These are phyloP conservation scores for Haematococcus sp. DNA, from an alignment of 139 green algal genomes.

Conservation along the genomic window DNA sequence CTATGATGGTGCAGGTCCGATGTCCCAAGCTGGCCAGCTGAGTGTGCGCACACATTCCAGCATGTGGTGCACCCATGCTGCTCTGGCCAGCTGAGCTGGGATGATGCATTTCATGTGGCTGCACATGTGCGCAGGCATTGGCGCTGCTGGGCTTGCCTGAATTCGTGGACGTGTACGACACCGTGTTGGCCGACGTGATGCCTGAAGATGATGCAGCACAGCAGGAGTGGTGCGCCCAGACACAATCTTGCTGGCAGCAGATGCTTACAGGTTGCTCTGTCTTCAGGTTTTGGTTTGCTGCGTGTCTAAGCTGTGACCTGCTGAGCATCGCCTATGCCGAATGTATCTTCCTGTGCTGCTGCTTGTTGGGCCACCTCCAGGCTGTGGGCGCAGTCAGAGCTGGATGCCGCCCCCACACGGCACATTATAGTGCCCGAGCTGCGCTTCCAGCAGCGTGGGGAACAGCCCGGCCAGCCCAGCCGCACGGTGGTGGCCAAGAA, in stretches of 20 bases:
- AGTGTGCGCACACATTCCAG: not conserved
- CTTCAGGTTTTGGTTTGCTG: too few species aligned
- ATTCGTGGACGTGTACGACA: slow-evolving; percentile 21
- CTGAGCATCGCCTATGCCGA: too few species aligned
- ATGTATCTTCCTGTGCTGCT: too few species aligned
- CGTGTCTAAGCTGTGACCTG: too few species aligned
- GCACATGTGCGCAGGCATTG: too few species aligned
- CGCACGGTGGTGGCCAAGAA: slow-evolving; percentile 12
- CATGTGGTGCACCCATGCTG: not conserved
- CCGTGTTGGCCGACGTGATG: not conserved
- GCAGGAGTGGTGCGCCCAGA: slow-evolving; percentile 11
- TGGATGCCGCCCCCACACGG: slow-evolving; percentile 3
- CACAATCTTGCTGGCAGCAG: not conserved
- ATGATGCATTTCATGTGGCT: not conserved
- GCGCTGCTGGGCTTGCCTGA: slow-evolving; percentile 7
- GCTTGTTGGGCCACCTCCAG: not conserved
- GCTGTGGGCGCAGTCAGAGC: slow-evolving; percentile 17
- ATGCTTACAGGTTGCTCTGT: too few species aligned
- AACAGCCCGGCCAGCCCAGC: not conserved
- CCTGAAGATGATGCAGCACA: not conserved
- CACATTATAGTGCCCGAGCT: slow-evolving; percentile 17
- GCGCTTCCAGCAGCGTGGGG: slow-evolving; percentile 5
- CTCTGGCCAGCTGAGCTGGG: not conserved
- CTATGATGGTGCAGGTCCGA: not conserved
- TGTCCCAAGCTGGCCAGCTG: not conserved